Evolutionary conservation across 1,284 basidiomycete species (phyloP).

Genomic region (Bondarzewia mesenterica): DNA sequence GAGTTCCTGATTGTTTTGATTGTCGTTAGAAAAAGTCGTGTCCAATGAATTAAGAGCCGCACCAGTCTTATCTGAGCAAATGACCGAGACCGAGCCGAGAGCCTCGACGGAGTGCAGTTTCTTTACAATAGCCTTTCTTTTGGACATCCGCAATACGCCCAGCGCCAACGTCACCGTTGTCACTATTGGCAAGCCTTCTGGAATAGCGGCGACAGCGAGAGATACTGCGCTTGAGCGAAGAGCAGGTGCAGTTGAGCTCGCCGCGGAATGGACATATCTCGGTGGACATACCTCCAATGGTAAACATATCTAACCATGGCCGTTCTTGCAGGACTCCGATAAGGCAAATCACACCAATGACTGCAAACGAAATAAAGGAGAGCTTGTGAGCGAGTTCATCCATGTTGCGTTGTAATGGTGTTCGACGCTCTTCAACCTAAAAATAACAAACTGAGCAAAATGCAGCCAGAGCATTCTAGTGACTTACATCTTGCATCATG

Average conservation of each 20-base stretch:
- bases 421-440: constrained; percentile 87
- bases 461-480: not conserved
- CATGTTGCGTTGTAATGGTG: constrained; percentile 92
- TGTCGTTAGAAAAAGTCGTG: not conserved
- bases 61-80: constrained; percentile 98
- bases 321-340: constrained; percentile 83
- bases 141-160: constrained; percentile 90
- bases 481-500: constrained; percentile 92
- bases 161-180: constrained; percentile 95
- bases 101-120: constrained; percentile 94
- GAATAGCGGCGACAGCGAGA: constrained; percentile 94
- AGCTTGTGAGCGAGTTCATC: constrained; percentile 93
- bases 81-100: constrained; percentile 88
- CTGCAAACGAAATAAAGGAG: constrained; percentile 82
- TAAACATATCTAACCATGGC: constrained; percentile 98
- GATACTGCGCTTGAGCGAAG: constrained; percentile 57
- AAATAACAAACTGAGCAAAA: not conserved
- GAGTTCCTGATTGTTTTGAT: constrained; percentile 53
- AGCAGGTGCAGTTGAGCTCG: constrained; percentile 10
- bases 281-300: constrained; percentile 73
- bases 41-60: constrained; percentile 7
- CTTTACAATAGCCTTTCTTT: constrained; percentile 94
- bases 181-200: constrained; percentile 94
- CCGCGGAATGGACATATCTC: not conserved
- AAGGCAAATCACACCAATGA: constrained; percentile 91